These are phyloP conservation scores for Centrapalus pauciflorus DNA, from an alignment of 129 eudicot species.

Conservation along the genomic window DNA sequence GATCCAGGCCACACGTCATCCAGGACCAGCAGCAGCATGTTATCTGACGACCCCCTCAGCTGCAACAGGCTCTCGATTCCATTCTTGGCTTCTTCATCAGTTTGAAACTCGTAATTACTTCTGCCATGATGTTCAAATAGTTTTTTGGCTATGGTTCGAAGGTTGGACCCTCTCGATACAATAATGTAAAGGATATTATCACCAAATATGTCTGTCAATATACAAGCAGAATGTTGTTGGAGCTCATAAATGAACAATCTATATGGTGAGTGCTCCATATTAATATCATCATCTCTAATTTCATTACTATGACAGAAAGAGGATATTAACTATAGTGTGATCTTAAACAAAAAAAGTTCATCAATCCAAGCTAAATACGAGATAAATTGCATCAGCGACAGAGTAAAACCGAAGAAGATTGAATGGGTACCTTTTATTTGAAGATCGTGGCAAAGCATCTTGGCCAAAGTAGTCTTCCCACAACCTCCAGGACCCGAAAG, in stretches of 20 bases:
- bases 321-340: too few species aligned
- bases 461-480: constrained; percentile 54
- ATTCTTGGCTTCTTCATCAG: constrained; percentile 30
- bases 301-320: too few species aligned
- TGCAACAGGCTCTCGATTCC: constrained; percentile 15
- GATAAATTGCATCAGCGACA: too few species aligned
- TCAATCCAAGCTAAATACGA: too few species aligned
- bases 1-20: constrained; percentile 31
- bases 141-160: constrained; percentile 14
- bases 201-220: constrained; percentile 7
- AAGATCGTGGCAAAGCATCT: constrained; percentile 33
- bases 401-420: too few species aligned
- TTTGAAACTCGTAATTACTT: constrained; percentile 18
- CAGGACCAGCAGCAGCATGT: constrained; percentile 28
- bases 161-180: constrained; percentile 14
- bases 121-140: constrained; percentile 15
- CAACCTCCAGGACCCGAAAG: constrained; percentile 48
- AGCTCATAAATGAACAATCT: too few species aligned
- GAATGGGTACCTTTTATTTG: too few species aligned
- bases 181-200: constrained; percentile 32
- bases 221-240: too few species aligned
- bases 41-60: background rate
- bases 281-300: too few species aligned
- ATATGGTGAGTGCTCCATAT: too few species aligned
- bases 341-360: too few species aligned